Percentiles rank a stretch among this genome's conserved stretches.
phyloP scores from a whole-genome alignment of 129 eudicot genomes.

The Chrysanthemum seticuspe region DNA sequence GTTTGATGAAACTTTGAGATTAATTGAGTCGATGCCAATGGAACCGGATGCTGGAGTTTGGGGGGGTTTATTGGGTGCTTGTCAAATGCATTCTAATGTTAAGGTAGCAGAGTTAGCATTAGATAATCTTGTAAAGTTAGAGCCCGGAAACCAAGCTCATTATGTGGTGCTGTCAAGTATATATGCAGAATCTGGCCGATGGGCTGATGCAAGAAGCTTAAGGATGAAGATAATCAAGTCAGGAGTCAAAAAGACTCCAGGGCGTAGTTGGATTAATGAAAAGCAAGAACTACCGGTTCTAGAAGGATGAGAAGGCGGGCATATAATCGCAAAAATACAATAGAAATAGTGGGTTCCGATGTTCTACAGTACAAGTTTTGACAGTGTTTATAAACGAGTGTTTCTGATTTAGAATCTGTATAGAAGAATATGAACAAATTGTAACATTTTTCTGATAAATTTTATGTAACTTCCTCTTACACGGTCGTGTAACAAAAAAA shows the following conservation, averaged over 20 bases:
- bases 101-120: slow-evolving; percentile 55
- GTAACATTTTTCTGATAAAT: no score
- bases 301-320: slow-evolving; percentile 15
- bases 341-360: neutral
- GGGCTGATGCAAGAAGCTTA: slow-evolving; percentile 57
- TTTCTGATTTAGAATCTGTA: neutral
- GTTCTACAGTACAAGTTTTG: slow-evolving; percentile 2
- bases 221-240: slow-evolving; percentile 44
- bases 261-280: slow-evolving; percentile 59
- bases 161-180: slow-evolving; percentile 59
- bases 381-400: neutral
- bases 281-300: slow-evolving; percentile 11
- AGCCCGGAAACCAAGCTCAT: slow-evolving; percentile 58
- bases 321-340: neutral
- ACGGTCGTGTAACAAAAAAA: no score
- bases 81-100: slow-evolving; percentile 63
- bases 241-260: slow-evolving; percentile 50
- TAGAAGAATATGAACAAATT: no score
- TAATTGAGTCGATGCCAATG: slow-evolving; percentile 57
- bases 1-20: slow-evolving; percentile 50
- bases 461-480: neutral
- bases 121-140: slow-evolving; percentile 50
- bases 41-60: slow-evolving; percentile 69
- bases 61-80: slow-evolving; percentile 73
- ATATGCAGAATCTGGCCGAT: slow-evolving; percentile 58